Conservation (phyloP, 1,284 basidiomycete species). For the Testicularia cyperi region DNA sequence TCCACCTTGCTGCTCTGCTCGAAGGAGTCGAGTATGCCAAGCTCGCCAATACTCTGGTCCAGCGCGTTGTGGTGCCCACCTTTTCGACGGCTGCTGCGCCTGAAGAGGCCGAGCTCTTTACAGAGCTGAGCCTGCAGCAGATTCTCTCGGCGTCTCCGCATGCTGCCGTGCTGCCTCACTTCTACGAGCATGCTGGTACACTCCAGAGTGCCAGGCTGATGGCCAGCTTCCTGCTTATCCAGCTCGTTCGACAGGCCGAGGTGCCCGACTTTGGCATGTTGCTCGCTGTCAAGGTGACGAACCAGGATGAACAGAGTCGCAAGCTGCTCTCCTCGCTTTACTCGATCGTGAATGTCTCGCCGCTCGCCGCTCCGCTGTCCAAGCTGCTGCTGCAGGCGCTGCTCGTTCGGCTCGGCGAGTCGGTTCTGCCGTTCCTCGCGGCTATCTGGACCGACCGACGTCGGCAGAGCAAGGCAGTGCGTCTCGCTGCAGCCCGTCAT, state of each 20-base stretch:
- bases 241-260: slow-evolving; percentile 14
- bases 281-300: slow-evolving; percentile 16
- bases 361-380: slow-evolving; percentile 7
- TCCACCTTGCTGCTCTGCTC: slow-evolving; percentile 11
- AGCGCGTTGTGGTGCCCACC: slow-evolving; percentile 8
- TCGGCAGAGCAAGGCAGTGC: slow-evolving; percentile 37
- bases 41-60: slow-evolving; percentile 8
- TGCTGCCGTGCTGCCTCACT: slow-evolving; percentile 5
- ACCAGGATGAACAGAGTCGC: slow-evolving; percentile 10
- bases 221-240: slow-evolving; percentile 15
- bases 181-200: slow-evolving; percentile 12
- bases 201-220: slow-evolving; percentile 15
- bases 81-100: slow-evolving; percentile 5
- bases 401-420: slow-evolving; percentile 72
- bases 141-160: slow-evolving; percentile 15
- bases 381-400: slow-evolving; percentile 60
- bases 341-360: slow-evolving; percentile 24
- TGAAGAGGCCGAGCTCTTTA: slow-evolving; percentile 8
- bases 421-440: slow-evolving; percentile 77
- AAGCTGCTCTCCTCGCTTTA: slow-evolving; percentile 20
- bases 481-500: slow-evolving; percentile 65
- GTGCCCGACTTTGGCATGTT: slow-evolving; percentile 20
- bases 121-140: slow-evolving; percentile 4
- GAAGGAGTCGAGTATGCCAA: slow-evolving; percentile 4
- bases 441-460: slow-evolving; percentile 66